Conservation (phyloP, 176 grass and related monocot species). For the Ensete glaucum region DNA sequence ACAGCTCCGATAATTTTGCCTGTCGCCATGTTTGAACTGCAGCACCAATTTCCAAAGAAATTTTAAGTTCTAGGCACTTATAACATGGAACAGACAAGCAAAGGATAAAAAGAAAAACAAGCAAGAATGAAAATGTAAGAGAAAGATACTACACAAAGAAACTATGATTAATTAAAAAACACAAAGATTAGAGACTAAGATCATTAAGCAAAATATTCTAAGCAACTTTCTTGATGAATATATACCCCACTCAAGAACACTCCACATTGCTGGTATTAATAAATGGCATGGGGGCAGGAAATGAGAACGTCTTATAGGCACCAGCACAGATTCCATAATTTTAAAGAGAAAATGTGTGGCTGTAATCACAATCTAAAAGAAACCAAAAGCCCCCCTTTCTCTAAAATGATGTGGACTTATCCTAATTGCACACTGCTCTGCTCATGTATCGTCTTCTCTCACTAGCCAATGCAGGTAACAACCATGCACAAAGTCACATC, state of each 20-base stretch:
- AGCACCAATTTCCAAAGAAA: background rate
- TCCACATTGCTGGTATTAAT: background rate
- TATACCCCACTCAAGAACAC: background rate
- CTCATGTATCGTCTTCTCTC: background rate
- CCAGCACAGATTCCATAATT: too few relatives aligned
- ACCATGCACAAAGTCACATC: background rate
- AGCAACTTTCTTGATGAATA: background rate
- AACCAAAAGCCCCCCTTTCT: background rate
- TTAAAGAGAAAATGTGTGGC: too few relatives aligned
- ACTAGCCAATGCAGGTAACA: background rate
- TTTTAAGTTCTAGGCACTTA: background rate
- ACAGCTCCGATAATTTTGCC: slow-evolving; percentile 27
- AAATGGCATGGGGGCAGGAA: background rate
- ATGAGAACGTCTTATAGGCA: background rate
- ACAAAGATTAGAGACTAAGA: background rate
- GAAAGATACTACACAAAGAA: too few relatives aligned
- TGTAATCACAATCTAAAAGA: too few relatives aligned
- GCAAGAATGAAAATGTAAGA: too few relatives aligned
- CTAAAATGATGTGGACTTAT: background rate
- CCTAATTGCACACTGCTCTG: background rate
- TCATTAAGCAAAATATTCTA: too few relatives aligned
- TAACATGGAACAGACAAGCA: background rate
- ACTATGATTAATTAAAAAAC: background rate
- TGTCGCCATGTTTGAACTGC: background rate
- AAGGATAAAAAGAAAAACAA: background rate